A percentile compares a stretch with the other conserved stretches of the same genome.
phyloP scores from a whole-genome alignment of 371 early-diverging fungal species.

The Dinochytrium kinnereticum region DNA sequence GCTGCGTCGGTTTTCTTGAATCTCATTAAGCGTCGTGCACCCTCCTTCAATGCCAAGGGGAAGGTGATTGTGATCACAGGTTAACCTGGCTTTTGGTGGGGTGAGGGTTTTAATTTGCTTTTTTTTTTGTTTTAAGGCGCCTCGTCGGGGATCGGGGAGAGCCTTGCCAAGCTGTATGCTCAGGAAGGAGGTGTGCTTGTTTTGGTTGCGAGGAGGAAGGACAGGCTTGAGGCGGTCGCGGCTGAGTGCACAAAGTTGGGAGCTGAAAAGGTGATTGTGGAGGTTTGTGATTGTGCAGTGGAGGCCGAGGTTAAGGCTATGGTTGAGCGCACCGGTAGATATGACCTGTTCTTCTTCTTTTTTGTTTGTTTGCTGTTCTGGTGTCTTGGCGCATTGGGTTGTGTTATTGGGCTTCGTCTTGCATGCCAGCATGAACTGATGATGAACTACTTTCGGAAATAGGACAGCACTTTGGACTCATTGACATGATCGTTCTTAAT shows the following conservation, averaged over 20 bases:
- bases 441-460: background rate
- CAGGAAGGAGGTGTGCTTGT: constrained; percentile 20
- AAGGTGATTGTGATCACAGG: background rate
- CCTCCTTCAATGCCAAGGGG: background rate
- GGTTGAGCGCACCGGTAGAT: constrained; percentile 8
- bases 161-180: constrained; percentile 29
- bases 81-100: background rate
- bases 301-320: constrained; percentile 17
- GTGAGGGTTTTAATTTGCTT: background rate
- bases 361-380: background rate
- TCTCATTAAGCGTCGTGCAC: background rate
- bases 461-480: background rate
- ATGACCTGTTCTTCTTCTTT: background rate
- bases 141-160: constrained; percentile 31
- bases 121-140: constrained; percentile 32
- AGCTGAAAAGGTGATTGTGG: constrained; percentile 16
- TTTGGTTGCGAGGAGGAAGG: constrained; percentile 23
- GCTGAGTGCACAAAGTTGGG: constrained; percentile 17
- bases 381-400: no score
- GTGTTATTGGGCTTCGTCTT: no score
- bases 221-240: constrained; percentile 19
- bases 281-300: constrained; percentile 23
- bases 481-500: constrained; percentile 19
- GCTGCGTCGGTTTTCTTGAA: background rate
- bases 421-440: no score